Evolutionary conservation across 176 grass and related monocot species (phyloP).

Genomic region (Triticum turgidum): DNA sequence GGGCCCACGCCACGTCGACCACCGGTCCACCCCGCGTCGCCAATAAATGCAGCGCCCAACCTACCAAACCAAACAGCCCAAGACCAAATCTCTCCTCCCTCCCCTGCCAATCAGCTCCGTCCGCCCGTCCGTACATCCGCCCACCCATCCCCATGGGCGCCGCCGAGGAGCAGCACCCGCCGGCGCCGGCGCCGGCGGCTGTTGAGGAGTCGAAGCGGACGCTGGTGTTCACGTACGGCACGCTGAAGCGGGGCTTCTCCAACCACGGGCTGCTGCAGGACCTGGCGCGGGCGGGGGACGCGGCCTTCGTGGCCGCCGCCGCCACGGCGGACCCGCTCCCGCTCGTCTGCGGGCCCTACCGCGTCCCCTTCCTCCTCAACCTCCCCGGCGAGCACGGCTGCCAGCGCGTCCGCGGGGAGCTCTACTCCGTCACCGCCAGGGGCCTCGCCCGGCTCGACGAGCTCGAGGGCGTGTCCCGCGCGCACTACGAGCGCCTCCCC

Average conservation of each 20-base stretch:
- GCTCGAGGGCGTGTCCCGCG: conserved; percentile 60
- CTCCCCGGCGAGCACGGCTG: conserved; percentile 20
- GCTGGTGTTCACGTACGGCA: conserved; percentile 95
- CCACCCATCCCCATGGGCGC: conserved; percentile 19
- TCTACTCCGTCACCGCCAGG: conserved; percentile 54
- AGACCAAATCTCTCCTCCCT: neutral
- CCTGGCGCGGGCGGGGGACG: conserved; percentile 48
- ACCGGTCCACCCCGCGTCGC: neutral
- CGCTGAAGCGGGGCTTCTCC: conserved; percentile 86
- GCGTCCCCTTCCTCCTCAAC: conserved; percentile 94
- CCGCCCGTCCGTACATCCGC: too few species aligned
- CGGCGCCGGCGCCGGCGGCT: neutral
- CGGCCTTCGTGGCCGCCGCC: conserved; percentile 44
- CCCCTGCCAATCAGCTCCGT: neutral
- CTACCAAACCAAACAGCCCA: neutral
- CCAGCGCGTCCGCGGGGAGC: conserved; percentile 65
- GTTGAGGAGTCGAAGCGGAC: neutral
- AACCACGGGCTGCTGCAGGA: conserved; percentile 79
- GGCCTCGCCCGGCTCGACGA: conserved; percentile 74
- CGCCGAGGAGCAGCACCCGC: neutral
- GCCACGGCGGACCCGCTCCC: conserved; percentile 44
- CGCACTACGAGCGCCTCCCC: conserved; percentile 80
- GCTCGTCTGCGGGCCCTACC: conserved; percentile 93
- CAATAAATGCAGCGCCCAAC: neutral
- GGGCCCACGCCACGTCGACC: neutral